Percentiles rank a stretch among this genome's conserved stretches.
Conservation (phyloP, 345 rosid genomes). For the Camelina laxa region DNA sequence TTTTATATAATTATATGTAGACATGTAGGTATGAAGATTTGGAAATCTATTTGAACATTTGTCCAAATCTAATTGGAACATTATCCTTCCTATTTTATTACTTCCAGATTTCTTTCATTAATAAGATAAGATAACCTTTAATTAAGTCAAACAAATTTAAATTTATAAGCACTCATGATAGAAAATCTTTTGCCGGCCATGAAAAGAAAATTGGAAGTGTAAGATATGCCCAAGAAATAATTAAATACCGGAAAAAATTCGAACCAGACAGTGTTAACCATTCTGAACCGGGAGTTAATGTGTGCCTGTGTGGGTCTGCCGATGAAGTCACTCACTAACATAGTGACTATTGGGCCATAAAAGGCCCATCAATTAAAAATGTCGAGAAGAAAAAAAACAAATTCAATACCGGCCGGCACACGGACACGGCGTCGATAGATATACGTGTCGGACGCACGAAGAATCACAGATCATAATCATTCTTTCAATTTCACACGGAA, state of each 20-base stretch:
- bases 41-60: background rate
- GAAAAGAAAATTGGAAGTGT: too few species aligned
- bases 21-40: background rate
- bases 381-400: background rate
- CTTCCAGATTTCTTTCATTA: background rate
- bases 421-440: constrained; percentile 24
- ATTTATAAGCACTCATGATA: too few species aligned
- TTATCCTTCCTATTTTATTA: background rate
- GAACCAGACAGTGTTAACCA: too few species aligned
- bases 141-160: too few species aligned
- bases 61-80: background rate
- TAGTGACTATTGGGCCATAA: constrained; percentile 16
- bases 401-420: constrained; percentile 15
- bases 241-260: too few species aligned
- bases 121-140: background rate
- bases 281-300: background rate
- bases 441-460: constrained; percentile 26
- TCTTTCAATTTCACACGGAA: background rate
- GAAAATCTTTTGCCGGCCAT: too few species aligned
- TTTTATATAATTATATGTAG: background rate
- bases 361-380: constrained; percentile 23
- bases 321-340: background rate
- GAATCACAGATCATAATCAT: constrained; percentile 29
- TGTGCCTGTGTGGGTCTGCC: background rate
- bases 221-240: too few species aligned